Percentiles rank a stretch among this genome's conserved stretches.
These are phyloP conservation scores for Trichosporon coremiiforme DNA, from an alignment of 1,284 basidiomycete species.

Conservation along the genomic window DNA sequence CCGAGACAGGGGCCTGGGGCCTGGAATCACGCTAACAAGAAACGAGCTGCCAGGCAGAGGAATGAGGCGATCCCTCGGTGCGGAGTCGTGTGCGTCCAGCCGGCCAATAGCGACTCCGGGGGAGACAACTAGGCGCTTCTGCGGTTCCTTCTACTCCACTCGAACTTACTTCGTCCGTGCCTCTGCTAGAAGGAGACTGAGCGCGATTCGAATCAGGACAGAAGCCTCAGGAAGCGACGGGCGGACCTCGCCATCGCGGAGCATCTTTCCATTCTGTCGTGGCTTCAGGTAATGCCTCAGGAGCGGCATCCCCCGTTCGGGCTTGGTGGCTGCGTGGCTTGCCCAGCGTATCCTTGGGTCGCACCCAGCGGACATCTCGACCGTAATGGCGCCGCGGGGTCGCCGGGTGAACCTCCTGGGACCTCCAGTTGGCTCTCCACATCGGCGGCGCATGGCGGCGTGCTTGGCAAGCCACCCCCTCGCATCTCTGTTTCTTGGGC, in stretches of 20 bases:
- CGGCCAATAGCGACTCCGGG: not conserved
- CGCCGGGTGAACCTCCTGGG: not conserved
- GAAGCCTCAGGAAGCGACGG: not conserved
- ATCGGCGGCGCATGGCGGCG: not conserved
- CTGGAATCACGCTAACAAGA: not conserved
- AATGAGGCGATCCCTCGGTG: not conserved
- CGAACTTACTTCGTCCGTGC: not conserved
- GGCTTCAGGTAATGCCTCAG: not conserved
- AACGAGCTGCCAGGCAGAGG: not conserved
- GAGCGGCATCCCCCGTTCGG: not conserved
- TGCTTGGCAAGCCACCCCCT: conserved; percentile 6
- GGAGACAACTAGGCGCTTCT: too few relatives aligned
- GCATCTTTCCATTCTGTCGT: not conserved
- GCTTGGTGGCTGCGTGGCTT: conserved; percentile 1
- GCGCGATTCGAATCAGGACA: not conserved
- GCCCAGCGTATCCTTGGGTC: not conserved
- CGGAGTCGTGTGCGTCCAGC: not conserved
- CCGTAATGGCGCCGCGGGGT: not conserved
- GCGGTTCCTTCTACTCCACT: too few relatives aligned
- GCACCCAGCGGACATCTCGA: not conserved
- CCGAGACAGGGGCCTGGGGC: not conserved
- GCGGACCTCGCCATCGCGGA: not conserved
- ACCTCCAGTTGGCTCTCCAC: not conserved
- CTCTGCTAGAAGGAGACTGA: not conserved
- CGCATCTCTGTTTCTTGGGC: not conserved